These are phyloP conservation scores for Aspergillus pseudonomiae DNA, from an alignment of 2,329 filamentous ascomycete species.

Conservation along the genomic window DNA sequence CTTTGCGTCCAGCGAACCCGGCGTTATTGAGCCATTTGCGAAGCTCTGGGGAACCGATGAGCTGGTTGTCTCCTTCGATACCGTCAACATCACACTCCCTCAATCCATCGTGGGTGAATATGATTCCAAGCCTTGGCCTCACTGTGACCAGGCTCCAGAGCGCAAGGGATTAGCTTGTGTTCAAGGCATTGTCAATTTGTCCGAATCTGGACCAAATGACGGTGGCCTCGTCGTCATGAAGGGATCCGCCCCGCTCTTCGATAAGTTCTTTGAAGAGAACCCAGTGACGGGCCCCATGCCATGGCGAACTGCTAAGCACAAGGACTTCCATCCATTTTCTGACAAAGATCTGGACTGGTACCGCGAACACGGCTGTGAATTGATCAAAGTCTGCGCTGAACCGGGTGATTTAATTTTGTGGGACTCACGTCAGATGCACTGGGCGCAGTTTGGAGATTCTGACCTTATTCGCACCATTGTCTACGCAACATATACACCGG, in stretches of 20 bases:
- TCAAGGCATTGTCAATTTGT: constrained; percentile 23
- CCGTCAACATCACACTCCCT: constrained; percentile 47
- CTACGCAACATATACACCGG: constrained; percentile 20
- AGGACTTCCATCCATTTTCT: constrained; percentile 20
- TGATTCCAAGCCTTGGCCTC: constrained; percentile 12
- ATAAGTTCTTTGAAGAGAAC: constrained; percentile 18
- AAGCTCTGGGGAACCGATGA: constrained; percentile 42
- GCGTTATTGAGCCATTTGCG: constrained; percentile 43
- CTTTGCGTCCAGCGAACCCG: constrained; percentile 32
- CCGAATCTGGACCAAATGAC: constrained; percentile 19
- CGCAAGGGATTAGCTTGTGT: constrained; percentile 15
- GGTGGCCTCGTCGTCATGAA: constrained; percentile 21
- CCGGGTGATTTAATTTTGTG: constrained; percentile 25
- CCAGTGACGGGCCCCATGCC: constrained; percentile 13
- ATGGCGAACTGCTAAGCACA: constrained; percentile 12
- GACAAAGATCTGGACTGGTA: constrained; percentile 20
- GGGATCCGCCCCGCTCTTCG: constrained; percentile 17
- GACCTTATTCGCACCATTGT: constrained; percentile 21
- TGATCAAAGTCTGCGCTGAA: constrained; percentile 22
- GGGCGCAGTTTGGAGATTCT: constrained; percentile 15
- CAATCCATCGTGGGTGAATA: constrained; percentile 30
- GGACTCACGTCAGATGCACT: constrained; percentile 25
- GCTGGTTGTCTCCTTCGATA: constrained; percentile 28
- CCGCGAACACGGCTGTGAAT: constrained; percentile 19
- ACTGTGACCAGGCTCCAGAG: constrained; percentile 16